Conservation (phyloP, 108 stramenopile species). For the Nitzschia sp. region DNA sequence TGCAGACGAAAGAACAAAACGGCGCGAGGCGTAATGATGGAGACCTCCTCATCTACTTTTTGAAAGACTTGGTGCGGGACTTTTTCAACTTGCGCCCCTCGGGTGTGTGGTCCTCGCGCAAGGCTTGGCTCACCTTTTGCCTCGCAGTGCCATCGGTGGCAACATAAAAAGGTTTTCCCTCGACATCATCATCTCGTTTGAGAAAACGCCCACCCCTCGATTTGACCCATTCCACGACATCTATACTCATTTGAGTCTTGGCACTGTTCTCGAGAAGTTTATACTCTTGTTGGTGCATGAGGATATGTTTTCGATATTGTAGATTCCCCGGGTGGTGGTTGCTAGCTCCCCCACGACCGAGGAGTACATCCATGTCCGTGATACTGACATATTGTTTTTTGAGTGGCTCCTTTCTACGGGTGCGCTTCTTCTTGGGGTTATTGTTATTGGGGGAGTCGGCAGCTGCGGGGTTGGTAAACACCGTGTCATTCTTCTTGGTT, state of each 20-base stretch:
- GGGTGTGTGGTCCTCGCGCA: conserved; percentile 42
- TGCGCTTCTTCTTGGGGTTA: not conserved
- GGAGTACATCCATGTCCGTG: conserved; percentile 4
- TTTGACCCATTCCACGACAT: conserved; percentile 39
- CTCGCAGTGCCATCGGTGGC: conserved; percentile 45
- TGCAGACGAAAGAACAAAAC: too few relatives aligned
- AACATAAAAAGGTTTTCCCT: conserved; percentile 13
- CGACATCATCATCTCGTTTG: conserved; percentile 28
- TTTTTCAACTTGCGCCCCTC: conserved; percentile 9
- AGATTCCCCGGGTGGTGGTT: conserved; percentile 14
- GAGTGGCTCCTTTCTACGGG: not conserved
- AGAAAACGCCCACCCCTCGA: conserved; percentile 48
- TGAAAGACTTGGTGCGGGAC: conserved; percentile 7
- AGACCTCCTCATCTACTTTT: too few relatives aligned
- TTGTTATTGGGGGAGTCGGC: too few relatives aligned
- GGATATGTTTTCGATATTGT: conserved; percentile 1
- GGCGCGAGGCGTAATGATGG: too few relatives aligned
- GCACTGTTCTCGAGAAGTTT: not conserved
- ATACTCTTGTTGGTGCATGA: not conserved
- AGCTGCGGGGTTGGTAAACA: too few relatives aligned
- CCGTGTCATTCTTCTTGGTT: not conserved
- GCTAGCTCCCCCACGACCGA: conserved; percentile 4
- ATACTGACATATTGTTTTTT: not conserved
- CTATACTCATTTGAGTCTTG: not conserved
- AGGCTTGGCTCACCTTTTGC: conserved; percentile 56